phyloP scores from a whole-genome alignment of 169 alveolate genomes.

The Pseudocohnilembus persalinus region DNA sequence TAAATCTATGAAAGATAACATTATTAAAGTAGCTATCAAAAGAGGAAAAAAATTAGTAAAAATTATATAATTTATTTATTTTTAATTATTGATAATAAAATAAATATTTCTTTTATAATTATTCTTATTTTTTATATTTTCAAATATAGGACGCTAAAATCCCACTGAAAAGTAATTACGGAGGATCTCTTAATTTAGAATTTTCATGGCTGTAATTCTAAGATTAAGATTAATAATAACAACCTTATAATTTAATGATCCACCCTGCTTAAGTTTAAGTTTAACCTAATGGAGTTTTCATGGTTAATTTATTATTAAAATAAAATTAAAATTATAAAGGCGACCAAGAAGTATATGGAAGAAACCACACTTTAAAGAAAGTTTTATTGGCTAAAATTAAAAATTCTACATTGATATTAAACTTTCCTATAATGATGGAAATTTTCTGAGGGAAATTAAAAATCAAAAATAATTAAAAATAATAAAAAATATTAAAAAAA shows the following conservation, averaged over 20 bases:
- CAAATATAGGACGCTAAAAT: conserved; percentile 8
- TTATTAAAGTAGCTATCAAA: conserved; percentile 13
- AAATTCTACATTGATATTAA: conserved; percentile 6
- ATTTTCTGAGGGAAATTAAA: conserved; percentile 19
- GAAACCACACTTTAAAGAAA: conserved; percentile 1
- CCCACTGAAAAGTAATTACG: conserved; percentile 19
- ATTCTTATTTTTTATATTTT: too few relatives aligned
- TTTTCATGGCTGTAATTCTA: not conserved
- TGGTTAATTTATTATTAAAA: not conserved
- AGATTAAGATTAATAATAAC: not conserved
- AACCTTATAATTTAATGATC: not conserved
- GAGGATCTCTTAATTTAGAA: conserved; percentile 3
- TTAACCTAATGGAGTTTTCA: conserved; percentile 10
- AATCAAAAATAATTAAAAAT: too few relatives aligned
- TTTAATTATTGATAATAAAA: too few relatives aligned
- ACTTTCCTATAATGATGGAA: conserved; percentile 10
- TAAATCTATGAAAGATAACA: not conserved
- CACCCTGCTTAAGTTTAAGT: not conserved
- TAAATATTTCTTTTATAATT: too few relatives aligned
- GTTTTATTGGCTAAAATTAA: not conserved
- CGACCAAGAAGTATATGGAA: not conserved
- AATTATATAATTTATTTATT: too few relatives aligned
- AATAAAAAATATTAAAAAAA: too few relatives aligned
- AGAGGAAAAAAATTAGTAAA: conserved; percentile 9
- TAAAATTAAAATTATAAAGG: conserved; percentile 4